Conservation (phyloP, 169 alveolate genomes). For the Sarcocystis neurona region DNA sequence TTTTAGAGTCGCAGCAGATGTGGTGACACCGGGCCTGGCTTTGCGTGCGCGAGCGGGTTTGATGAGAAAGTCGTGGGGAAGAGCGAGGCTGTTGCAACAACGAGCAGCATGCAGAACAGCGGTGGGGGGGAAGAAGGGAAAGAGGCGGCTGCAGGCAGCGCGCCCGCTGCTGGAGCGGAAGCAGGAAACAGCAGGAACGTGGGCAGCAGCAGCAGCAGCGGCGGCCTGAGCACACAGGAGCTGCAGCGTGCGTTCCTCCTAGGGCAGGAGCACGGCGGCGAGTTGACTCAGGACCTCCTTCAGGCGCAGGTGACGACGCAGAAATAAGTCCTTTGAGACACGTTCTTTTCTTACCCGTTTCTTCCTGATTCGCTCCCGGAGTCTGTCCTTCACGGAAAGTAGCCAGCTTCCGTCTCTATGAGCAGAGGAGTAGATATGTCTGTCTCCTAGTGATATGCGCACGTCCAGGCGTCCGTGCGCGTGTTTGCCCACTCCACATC, state of each 20-base stretch:
- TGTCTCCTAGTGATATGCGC: neutral
- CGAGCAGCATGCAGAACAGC: no score
- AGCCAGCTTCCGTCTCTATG: neutral
- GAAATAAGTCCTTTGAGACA: neutral
- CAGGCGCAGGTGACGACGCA: conserved; percentile 48
- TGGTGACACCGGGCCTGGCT: no score
- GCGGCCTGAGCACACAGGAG: conserved; percentile 53
- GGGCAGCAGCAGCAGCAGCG: conserved; percentile 37
- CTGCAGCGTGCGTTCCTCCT: conserved; percentile 62
- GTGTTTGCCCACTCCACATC: no score
- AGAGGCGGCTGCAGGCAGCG: no score
- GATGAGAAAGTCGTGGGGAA: no score
- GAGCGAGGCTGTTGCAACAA: no score
- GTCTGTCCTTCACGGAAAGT: neutral
- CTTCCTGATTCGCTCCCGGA: neutral
- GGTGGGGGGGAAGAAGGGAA: no score
- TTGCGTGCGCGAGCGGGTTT: no score
- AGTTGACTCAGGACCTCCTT: conserved; percentile 66
- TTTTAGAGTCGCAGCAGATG: no score
- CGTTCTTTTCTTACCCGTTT: neutral
- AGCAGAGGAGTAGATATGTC: neutral
- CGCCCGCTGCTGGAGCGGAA: no score
- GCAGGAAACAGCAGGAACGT: no score
- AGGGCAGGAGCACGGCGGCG: conserved; percentile 62
- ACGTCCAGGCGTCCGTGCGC: neutral